Evolutionary conservation across 2,329 filamentous ascomycete genomes (phyloP), one percentile per base, ranked within the genome.

Genomic region (Hymenoscyphus occultus): DNA sequence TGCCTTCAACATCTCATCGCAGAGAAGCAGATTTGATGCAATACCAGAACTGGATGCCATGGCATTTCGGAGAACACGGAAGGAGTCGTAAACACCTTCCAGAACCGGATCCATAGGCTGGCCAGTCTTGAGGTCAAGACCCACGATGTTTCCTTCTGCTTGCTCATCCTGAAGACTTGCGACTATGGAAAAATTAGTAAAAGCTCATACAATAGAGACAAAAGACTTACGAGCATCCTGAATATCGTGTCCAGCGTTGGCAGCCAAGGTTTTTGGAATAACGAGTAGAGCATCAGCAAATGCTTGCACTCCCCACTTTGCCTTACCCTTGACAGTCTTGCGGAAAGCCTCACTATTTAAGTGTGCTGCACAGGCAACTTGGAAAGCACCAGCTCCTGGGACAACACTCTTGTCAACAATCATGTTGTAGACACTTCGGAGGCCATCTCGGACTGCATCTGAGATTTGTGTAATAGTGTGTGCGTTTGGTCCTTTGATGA

Each of bases 361-460:
- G 78, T 97, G 93, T 58, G 88, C 84, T 31, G 93, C 92, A 73
- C 92, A 96, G 39, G 95, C 93, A 57, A 99, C 89, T 79, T 99
- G 95, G 87, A 97, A 99, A 60, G 95, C 92, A 73, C 95, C 95
- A 65, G 88, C 95, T 65, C 95, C 95, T 1, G 95, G 95, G 32
- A 99, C 92, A 22, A 99, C 95, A 71, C 91, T 94, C 80, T 90
- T 88, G 78, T 99, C 95, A n/a, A 98, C 94, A 77, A 99, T 98
- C 84, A 96, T 97, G 83, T 99, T 99, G 86, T 97, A 98, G 60
- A 98, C 95, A 77, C 92, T 96, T 75, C 95, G 88, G 71, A 99
- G 84, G 68, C 95, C 95, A 76, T 99, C 95, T 62, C 95, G 88
- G 56, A 98, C 95, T 2, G 95, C 95, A 76, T 99, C 95, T 70